Evolutionary conservation across 2,329 filamentous ascomycete genomes (phyloP), one percentile per base, ranked within the genome.

Genomic region (Xylariales sp.): DNA sequence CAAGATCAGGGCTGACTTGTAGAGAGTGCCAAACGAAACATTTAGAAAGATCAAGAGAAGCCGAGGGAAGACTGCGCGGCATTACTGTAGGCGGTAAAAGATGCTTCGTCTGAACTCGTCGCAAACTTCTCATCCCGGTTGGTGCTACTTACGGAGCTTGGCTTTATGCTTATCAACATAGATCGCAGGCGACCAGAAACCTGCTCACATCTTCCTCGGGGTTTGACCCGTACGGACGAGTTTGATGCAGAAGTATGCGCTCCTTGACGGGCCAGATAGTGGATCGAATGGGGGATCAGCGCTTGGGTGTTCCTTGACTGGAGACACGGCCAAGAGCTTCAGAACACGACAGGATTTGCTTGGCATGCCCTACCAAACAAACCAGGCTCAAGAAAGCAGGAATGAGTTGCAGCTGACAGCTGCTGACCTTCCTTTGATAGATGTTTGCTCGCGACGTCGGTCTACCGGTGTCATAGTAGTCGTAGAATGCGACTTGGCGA

Each of bases 321-420:
- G 49, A 55, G 53, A 57, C 53, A 49, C 7, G 31, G 52, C 53
- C 54, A 57, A 58, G 54, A 45, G 27, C 37, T 31, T 43, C 45
- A 42, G 38, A 36, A 40, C 19, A 40, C 19, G 14, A 15, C 37
- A 19, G 37, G 21, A 39, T 16, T 27, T 28, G 18, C 18, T 28
- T 20, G 24, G 19, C 24, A n/a, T 14, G 21, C 24, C 24, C 36
- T 28, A 31, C 31, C 36, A 31, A 39, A 39, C 36, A 22, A 39
- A 39, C 29, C 36, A 39, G 27, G 36, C 25, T 18, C 5, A 20
- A 28, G 15, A 38, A 38, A 28, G 35, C 35, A 27, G 35, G 20
- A 38, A 38, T 27, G 11, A 11, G n/a, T 10, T n/a, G 22, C 35
- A 27, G 16, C 28, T 19, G 11, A 9, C 16, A 22, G 18, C 20